Base-by-base conservation (phyloP, 2,329 filamentous ascomycete genomes). In the Pseudogymnoascus verrucosus region DNA sequence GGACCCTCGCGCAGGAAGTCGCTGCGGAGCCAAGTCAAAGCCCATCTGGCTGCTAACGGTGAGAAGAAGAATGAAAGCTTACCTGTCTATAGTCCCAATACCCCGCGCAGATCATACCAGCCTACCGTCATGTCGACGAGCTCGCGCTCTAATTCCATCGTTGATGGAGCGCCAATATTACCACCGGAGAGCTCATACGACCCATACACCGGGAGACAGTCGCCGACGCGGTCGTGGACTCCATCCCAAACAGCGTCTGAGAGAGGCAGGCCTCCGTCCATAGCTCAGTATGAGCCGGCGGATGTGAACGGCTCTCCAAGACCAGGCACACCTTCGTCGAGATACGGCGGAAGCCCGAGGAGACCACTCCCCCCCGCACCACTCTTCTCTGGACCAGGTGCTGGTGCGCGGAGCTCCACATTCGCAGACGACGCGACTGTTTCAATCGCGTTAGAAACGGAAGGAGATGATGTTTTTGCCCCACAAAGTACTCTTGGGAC, bases 221-320 rank as follows among this genome's bases (percentile, higher is more conserved):
- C 86, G 5, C 84, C 84, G 0, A 81, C 82, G 0, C 78, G 84
- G 63, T 79, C 84, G 1, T 89, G 84, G 83, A 40, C 82, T 1
- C 83, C 84, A 0, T 80, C 81, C 14, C 77, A 78, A 65, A 70
- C 69, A 1, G 79, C 80, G 2, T 78, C 78, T 34, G 90, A 93
- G 65, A 91, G 89, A 75, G 62, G 44, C 11, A 76, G 82, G 28
- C 83, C 90, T 61, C 84, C 90, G 1, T 84, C 87, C 0, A 86
- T 81, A 68, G 79, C 88, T 23, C 82, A 86, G 3, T 98, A 95
- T 75, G 95, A 98, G 75, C 91, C 92, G 0, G 82, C 88, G 21
- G 93, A 97, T 69, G 77, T 98, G 65, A 93, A 98, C 71, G 95
- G 95, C 60, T 93, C 86, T 66, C 93, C 95, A 5, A 81, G 95